These are phyloP conservation scores for Solanum appendiculatum DNA, from an alignment of 257 asterid species.

Conservation along the genomic window DNA sequence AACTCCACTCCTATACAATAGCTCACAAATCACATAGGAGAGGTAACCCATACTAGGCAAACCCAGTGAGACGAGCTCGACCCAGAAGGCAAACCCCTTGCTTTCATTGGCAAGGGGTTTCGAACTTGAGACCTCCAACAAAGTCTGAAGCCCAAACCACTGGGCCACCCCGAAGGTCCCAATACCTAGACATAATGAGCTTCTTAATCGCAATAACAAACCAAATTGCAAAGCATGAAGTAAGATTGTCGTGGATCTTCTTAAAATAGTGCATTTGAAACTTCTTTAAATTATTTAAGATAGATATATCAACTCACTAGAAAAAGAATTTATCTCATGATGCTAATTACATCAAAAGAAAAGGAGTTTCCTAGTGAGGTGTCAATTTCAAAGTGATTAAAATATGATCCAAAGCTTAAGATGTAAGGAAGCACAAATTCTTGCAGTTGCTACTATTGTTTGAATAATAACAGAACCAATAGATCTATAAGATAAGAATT, in stretches of 20 bases:
- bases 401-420: background rate
- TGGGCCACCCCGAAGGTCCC: too few relatives aligned
- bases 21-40: too few relatives aligned
- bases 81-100: too few relatives aligned
- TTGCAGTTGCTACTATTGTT: background rate
- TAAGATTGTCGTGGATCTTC: background rate
- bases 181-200: background rate
- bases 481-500: background rate
- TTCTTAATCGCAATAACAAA: background rate
- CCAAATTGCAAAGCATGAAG: background rate
- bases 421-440: background rate
- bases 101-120: too few relatives aligned
- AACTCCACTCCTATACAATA: too few relatives aligned
- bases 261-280: background rate
- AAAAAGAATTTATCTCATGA: background rate
- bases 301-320: background rate
- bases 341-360: background rate
- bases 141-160: too few relatives aligned
- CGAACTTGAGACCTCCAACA: too few relatives aligned
- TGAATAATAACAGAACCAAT: background rate
- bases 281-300: background rate
- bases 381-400: background rate
- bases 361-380: background rate
- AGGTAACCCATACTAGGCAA: too few relatives aligned
- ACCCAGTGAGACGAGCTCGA: too few relatives aligned